Conservation (phyloP, 2,329 filamentous ascomycete species). For the Colletotrichum sp. region DNA sequence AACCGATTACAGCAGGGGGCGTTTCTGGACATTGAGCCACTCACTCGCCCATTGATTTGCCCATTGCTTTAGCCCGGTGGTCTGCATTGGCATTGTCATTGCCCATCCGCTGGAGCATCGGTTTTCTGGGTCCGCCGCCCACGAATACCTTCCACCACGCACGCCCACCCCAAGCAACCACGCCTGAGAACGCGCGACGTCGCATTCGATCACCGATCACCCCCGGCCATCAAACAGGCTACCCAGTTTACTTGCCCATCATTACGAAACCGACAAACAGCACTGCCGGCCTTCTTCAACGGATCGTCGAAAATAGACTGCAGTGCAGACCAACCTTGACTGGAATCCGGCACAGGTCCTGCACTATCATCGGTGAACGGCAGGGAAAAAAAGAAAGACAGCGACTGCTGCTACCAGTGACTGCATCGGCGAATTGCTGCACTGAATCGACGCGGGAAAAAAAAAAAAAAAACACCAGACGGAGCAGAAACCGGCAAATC, state of each 20-base stretch:
- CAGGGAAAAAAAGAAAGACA: background rate
- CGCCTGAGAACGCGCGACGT: slow-evolving; percentile 2
- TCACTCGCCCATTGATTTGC: background rate
- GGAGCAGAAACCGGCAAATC: slow-evolving; percentile 14
- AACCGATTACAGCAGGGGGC: background rate
- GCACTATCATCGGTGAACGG: background rate
- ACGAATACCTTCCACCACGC: background rate
- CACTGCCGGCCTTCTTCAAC: background rate
- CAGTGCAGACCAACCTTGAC: background rate
- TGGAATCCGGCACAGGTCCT: background rate
- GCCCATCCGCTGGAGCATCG: background rate
- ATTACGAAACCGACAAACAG: slow-evolving; percentile 6
- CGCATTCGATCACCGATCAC: slow-evolving; percentile 12
- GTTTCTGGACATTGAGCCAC: background rate
- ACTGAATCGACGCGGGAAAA: background rate
- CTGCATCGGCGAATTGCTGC: background rate
- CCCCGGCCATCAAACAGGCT: slow-evolving; percentile 3
- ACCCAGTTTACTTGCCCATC: background rate
- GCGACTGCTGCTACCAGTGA: background rate
- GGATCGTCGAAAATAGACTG: background rate
- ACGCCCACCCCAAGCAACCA: background rate
- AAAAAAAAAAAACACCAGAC: slow-evolving; percentile 1
- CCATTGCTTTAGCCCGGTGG: background rate
- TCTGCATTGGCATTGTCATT: background rate
- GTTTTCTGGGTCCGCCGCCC: background rate